These are phyloP conservation scores for Fusarium dimerum DNA, from an alignment of 2,329 filamentous ascomycete species.

Conservation along the genomic window DNA sequence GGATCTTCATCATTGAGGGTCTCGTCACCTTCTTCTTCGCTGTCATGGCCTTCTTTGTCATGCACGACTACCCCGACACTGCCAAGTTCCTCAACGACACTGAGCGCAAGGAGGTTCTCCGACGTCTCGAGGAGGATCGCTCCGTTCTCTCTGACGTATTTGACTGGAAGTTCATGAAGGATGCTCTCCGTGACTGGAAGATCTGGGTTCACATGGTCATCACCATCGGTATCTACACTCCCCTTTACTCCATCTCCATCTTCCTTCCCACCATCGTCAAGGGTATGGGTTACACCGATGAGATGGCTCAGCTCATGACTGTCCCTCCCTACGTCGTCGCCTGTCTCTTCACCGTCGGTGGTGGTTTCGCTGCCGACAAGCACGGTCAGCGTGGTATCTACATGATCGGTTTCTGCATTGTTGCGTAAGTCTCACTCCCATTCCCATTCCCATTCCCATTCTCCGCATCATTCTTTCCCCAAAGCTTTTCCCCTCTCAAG, in stretches of 20 bases:
- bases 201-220: constrained; percentile 58
- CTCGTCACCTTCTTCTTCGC: constrained; percentile 48
- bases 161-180: constrained; percentile 53
- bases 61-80: constrained; percentile 60
- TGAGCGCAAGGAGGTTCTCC: constrained; percentile 46
- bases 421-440: constrained; percentile 33
- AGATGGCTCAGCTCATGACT: constrained; percentile 40
- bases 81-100: constrained; percentile 48
- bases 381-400: constrained; percentile 39
- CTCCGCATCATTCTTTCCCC: neutral
- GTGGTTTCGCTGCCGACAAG: constrained; percentile 46
- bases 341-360: constrained; percentile 36
- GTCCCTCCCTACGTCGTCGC: constrained; percentile 41
- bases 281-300: constrained; percentile 38
- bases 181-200: constrained; percentile 61
- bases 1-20: constrained; percentile 77
- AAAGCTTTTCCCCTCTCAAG: neutral
- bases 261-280: constrained; percentile 41
- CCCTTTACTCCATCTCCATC: constrained; percentile 40
- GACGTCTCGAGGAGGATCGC: constrained; percentile 45
- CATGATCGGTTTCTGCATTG: constrained; percentile 39
- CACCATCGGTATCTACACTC: constrained; percentile 58
- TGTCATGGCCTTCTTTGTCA: constrained; percentile 48
- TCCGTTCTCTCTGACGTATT: constrained; percentile 57
- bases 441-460: neutral